Conservation (phyloP, 306 rosid genomes). For the Begonia fuchsioides region DNA sequence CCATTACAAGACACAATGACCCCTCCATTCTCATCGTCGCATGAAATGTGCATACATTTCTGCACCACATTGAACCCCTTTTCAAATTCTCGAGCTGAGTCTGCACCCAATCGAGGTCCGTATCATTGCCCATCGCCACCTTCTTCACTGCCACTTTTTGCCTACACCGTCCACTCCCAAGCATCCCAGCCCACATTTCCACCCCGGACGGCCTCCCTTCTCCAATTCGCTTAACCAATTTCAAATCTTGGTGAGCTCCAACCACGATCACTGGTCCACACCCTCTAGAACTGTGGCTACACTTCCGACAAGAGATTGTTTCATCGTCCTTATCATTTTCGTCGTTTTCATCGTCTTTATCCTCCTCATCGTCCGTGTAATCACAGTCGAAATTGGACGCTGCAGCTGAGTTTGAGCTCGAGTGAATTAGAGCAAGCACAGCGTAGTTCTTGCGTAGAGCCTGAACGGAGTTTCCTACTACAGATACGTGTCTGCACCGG, state of each 20-base stretch:
- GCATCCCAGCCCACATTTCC: conserved; percentile 78
- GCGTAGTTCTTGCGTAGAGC: conserved; percentile 86
- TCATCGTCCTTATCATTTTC: conserved; percentile 26
- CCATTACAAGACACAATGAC: conserved; percentile 77
- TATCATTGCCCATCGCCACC: conserved; percentile 41
- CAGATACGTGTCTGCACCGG: conserved; percentile 75
- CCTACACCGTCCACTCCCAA: conserved; percentile 53
- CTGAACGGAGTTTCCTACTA: conserved; percentile 77
- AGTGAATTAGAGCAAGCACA: conserved; percentile 62
- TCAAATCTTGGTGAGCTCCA: conserved; percentile 68
- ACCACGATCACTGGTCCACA: conserved; percentile 89
- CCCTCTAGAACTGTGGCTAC: conserved; percentile 46
- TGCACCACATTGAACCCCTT: conserved; percentile 92
- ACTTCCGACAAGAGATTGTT: conserved; percentile 22
- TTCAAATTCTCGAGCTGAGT: conserved; percentile 73
- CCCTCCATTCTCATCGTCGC: conserved; percentile 67
- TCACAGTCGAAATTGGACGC: conserved; percentile 41
- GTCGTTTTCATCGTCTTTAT: conserved; percentile 17
- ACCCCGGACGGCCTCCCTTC: conserved; percentile 64
- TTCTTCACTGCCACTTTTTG: conserved; percentile 80
- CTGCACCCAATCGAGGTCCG: conserved; percentile 72
- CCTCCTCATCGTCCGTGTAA: conserved; percentile 53
- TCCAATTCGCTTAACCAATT: conserved; percentile 52
- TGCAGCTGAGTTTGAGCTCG: conserved; percentile 17
- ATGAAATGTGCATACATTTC: conserved; percentile 92